These are phyloP conservation scores for Leccinum subtestaceum DNA, from an alignment of 768 basidiomycete species.

Conservation along the genomic window DNA sequence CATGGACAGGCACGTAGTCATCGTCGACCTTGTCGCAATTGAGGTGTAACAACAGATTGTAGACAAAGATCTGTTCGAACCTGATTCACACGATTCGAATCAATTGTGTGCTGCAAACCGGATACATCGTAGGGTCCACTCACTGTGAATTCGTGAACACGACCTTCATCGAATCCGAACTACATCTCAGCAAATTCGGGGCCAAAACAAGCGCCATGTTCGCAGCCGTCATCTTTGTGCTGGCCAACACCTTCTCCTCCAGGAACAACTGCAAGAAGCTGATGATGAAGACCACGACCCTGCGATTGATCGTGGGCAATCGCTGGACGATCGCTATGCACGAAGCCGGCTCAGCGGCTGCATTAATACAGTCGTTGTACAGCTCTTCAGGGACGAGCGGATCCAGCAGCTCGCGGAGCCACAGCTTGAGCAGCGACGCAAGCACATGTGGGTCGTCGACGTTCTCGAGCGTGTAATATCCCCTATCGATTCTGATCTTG, in stretches of 20 bases:
- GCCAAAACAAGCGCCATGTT: slow-evolving; percentile 91
- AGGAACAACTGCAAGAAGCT: slow-evolving; percentile 91
- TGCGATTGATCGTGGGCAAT: slow-evolving; percentile 81
- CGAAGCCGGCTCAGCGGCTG: slow-evolving; percentile 60
- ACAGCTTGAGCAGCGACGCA: slow-evolving; percentile 87
- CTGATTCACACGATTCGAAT: slow-evolving; percentile 35
- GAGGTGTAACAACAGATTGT: slow-evolving; percentile 78
- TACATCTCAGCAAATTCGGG: slow-evolving; percentile 84
- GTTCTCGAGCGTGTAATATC: slow-evolving; percentile 85
- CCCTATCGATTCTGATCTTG: slow-evolving; percentile 86
- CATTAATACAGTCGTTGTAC: slow-evolving; percentile 86
- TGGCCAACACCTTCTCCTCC: slow-evolving; percentile 64
- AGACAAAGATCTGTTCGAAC: slow-evolving; percentile 87
- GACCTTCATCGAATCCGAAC: slow-evolving; percentile 81
- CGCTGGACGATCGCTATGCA: slow-evolving; percentile 73
- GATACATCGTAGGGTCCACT: slow-evolving; percentile 33
- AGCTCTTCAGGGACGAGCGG: slow-evolving; percentile 89
- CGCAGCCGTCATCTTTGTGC: slow-evolving; percentile 87
- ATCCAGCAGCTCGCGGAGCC: slow-evolving; percentile 88
- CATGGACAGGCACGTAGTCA: slow-evolving; percentile 76
- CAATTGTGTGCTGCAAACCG: background rate
- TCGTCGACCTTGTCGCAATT: slow-evolving; percentile 73
- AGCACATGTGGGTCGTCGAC: slow-evolving; percentile 90
- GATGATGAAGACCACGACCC: slow-evolving; percentile 84
- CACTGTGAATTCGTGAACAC: slow-evolving; percentile 92